Evolutionary conservation across 805 yeast genomes (phyloP), one percentile per base, ranked within the genome.

Genomic region (Kluyveromyces aestuarii): DNA sequence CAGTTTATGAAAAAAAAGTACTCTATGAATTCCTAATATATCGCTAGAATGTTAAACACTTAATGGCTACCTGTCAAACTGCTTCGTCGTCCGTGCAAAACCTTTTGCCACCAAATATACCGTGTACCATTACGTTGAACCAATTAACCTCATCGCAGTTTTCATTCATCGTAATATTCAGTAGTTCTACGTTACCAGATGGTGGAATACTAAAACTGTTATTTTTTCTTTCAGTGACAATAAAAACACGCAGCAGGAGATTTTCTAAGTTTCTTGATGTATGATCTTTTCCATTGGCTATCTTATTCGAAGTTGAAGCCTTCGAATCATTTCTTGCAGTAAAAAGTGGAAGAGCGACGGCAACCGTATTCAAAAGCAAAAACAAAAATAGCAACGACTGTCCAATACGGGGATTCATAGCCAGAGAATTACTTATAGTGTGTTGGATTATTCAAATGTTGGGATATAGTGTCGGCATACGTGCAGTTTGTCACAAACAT

Each of bases 91-190:
- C 45, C 4, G 39, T 33, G 50, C 70, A 65, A 49, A 67, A 59
- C 33, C 59, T 58, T 18, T 67, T 75, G 44, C 69, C 71, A 0
- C 80, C 81, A 56, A 76, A 76, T 8, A 77, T 63, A 46, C 77
- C 70, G 48, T 74, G 74, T 52, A 71, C 78, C 51, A 78, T 72
- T 0, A 76, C 70, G 48, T 72, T 76, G 52, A 59, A 71, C 81
- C 81, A 77, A 0, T 80, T 76, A 10, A 77, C 70, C 3, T 72
- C 72, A 27, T 69, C 74, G 61, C 81, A 77, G 27, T 66, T 66
- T 18, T 56, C 46, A 19, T 49, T 41, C 2, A 37, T 16, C 27
- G 38, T 17, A 41, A n/a, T 27, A 35, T 14, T 25, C 43, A 30
- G 41, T n/a, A 27, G 16, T 46, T 39, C n/a, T 30, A 30, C 14